These are phyloP conservation scores for Monosporozyma solicola DNA, from an alignment of 805 yeast species.

Conservation along the genomic window DNA sequence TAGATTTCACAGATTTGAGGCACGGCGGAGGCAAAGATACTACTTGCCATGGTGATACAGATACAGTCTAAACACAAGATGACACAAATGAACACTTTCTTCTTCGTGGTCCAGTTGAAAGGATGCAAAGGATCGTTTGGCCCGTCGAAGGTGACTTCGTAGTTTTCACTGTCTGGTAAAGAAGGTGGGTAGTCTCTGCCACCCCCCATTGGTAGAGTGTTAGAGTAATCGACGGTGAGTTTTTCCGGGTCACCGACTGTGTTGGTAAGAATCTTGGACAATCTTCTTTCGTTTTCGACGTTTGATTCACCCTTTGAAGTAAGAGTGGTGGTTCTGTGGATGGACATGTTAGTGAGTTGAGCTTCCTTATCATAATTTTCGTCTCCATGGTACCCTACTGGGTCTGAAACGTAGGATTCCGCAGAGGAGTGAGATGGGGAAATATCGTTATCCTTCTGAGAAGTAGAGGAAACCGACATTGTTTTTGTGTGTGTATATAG, in stretches of 20 bases:
- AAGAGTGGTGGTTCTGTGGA: conserved; percentile 8
- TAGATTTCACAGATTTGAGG: conserved; percentile 40
- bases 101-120: conserved; percentile 40
- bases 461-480: conserved; percentile 3
- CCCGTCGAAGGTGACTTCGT: conserved; percentile 52
- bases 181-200: conserved; percentile 54
- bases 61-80: conserved; percentile 34
- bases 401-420: conserved; percentile 10
- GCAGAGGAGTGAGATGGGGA: background rate
- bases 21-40: conserved; percentile 62
- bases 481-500: background rate
- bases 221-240: conserved; percentile 5
- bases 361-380: background rate
- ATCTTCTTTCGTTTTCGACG: conserved; percentile 7
- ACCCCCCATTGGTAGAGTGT: conserved; percentile 53
- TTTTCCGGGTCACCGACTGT: conserved; percentile 8
- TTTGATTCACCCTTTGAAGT: conserved; percentile 12
- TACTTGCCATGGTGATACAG: conserved; percentile 54
- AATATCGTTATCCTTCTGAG: conserved; percentile 6
- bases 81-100: conserved; percentile 33
- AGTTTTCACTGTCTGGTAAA: conserved; percentile 47
- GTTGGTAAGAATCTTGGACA: conserved; percentile 12
- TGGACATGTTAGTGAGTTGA: background rate
- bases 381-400: conserved; percentile 5
- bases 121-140: conserved; percentile 49